Conservation (phyloP, 805 yeast genomes). For the Cyberlindnera subsufficiens region DNA sequence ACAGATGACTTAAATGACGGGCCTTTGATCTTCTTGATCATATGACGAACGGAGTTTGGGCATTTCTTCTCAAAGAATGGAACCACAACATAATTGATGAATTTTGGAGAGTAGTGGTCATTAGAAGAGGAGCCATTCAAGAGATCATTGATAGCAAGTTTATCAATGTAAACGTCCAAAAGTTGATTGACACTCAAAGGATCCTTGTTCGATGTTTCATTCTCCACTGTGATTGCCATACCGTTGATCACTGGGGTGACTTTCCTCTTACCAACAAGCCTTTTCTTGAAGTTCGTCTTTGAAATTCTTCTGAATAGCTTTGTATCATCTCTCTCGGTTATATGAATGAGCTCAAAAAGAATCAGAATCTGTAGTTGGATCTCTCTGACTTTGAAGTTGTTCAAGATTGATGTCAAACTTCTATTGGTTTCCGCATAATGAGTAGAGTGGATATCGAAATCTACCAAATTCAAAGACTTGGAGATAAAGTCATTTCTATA, state of each 20-base stretch:
- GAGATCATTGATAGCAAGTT: conserved; percentile 49
- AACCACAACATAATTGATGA: conserved; percentile 44
- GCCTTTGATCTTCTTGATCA: conserved; percentile 43
- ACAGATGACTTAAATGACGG: conserved; percentile 12
- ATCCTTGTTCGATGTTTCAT: not conserved
- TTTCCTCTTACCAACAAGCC: conserved; percentile 26
- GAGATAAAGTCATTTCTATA: conserved; percentile 24
- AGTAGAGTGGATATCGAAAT: conserved; percentile 19
- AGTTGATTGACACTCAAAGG: conserved; percentile 23
- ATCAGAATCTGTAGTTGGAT: conserved; percentile 49
- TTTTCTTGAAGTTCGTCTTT: conserved; percentile 7
- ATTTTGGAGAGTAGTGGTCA: conserved; percentile 27
- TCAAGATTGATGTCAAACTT: conserved; percentile 25
- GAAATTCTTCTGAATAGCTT: conserved; percentile 24
- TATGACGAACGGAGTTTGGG: conserved; percentile 40
- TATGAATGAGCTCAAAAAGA: conserved; percentile 37
- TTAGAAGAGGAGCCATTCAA: conserved; percentile 20
- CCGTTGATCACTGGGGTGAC: conserved; percentile 34
- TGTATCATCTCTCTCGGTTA: conserved; percentile 30
- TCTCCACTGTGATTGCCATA: conserved; percentile 27
- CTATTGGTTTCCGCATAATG: conserved; percentile 24
- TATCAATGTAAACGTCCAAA: conserved; percentile 43
- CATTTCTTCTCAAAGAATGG: conserved; percentile 47
- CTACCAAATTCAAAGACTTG: conserved; percentile 21
- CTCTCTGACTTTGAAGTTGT: conserved; percentile 46